Conservation (phyloP, 768 basidiomycete species). For the Hericium alpestre region DNA sequence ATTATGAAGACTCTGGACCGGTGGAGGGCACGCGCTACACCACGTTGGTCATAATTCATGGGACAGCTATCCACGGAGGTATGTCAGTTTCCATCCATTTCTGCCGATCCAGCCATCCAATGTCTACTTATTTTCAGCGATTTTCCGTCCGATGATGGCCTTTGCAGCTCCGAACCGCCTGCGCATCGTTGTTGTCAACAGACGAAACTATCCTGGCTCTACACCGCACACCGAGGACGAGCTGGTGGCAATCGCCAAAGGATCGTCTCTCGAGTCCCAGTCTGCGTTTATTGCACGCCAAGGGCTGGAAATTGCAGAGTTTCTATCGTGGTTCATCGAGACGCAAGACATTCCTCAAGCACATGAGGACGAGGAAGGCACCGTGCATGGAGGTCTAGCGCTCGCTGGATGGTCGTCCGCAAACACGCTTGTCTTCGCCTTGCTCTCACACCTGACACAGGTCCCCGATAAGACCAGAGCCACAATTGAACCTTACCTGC, state of each 20-base stretch:
- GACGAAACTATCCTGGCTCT: background rate
- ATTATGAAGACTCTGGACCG: conserved; percentile 9
- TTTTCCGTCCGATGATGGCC: background rate
- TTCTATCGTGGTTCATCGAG: background rate
- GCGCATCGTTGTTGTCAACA: background rate
- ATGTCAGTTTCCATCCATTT: background rate
- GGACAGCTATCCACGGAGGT: conserved; percentile 10
- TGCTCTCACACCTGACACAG: background rate
- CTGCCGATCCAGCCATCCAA: no score
- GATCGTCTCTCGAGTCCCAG: background rate
- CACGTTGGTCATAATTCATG: conserved; percentile 13
- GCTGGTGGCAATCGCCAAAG: background rate
- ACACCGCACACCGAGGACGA: background rate
- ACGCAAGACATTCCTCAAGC: background rate
- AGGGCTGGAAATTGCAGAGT: background rate
- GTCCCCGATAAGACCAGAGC: background rate
- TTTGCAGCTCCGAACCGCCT: background rate
- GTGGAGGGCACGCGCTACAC: conserved; percentile 5
- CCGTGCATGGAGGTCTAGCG: background rate
- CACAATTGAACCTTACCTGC: background rate
- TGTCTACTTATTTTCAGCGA: no score
- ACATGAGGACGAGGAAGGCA: background rate
- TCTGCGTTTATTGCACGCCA: background rate
- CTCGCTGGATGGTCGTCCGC: background rate
- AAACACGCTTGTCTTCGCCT: background rate